A percentile compares a stretch with the other conserved stretches of the same genome.
These are phyloP conservation scores for Boletus barrowsii DNA, from an alignment of 768 basidiomycete species.

Conservation along the genomic window DNA sequence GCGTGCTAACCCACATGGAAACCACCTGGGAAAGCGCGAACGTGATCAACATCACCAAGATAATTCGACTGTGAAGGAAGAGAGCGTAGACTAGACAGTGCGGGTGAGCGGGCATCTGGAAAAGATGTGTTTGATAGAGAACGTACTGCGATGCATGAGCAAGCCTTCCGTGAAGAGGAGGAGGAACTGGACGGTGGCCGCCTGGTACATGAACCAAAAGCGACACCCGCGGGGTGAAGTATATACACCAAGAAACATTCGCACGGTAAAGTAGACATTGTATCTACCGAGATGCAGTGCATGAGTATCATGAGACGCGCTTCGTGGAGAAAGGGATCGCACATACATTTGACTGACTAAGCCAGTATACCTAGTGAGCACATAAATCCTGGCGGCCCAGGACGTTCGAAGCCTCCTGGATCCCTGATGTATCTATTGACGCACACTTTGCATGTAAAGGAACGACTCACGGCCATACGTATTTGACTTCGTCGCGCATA, in stretches of 20 bases:
- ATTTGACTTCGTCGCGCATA: slow-evolving; percentile 13
- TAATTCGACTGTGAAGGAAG: slow-evolving; percentile 4
- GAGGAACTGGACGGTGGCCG: slow-evolving; percentile 10
- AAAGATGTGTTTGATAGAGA: background rate
- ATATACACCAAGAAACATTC: slow-evolving; percentile 14
- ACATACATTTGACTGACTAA: slow-evolving; percentile 20
- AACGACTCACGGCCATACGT: slow-evolving; percentile 23
- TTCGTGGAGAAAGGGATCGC: background rate
- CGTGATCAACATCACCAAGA: slow-evolving; percentile 8
- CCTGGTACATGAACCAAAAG: slow-evolving; percentile 19
- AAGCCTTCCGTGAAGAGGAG: slow-evolving; percentile 9
- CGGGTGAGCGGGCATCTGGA: background rate
- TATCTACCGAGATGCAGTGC: slow-evolving; percentile 6
- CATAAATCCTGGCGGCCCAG: slow-evolving; percentile 8
- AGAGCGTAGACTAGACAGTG: slow-evolving; percentile 17
- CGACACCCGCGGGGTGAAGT: slow-evolving; percentile 8
- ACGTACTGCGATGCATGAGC: slow-evolving; percentile 21
- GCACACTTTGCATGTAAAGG: background rate
- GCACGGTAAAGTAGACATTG: slow-evolving; percentile 19
- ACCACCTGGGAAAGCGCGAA: slow-evolving; percentile 8
- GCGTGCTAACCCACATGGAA: slow-evolving; percentile 19
- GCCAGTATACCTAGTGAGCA: slow-evolving; percentile 15
- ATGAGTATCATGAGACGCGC: background rate
- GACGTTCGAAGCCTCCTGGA: slow-evolving; percentile 8
- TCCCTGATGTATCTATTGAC: background rate